Conservation (phyloP, 495 filamentous ascomycete genomes). For the Tetracladium marchalianum region DNA sequence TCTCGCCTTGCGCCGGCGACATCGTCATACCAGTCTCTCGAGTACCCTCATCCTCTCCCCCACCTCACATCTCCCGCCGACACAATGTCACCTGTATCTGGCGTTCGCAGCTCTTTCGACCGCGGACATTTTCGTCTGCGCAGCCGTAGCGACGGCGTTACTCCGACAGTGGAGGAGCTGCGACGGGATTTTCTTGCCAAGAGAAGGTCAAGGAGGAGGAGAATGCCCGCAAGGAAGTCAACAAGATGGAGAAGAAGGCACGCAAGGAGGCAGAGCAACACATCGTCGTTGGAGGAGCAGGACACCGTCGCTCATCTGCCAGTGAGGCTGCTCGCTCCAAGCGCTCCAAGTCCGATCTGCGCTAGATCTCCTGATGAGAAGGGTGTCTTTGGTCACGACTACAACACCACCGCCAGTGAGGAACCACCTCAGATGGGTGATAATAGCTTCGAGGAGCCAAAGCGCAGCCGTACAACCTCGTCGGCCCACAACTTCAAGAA, state of each 20-base stretch:
- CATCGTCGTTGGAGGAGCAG: conserved; percentile 1
- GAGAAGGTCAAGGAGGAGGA: conserved; percentile 46
- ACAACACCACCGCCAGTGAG: conserved; percentile 1
- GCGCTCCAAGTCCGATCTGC: conserved; percentile 15
- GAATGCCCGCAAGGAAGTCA: conserved; percentile 43
- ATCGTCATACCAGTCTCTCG: conserved; percentile 27
- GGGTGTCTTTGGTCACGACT: conserved; percentile 3
- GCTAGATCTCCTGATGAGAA: conserved; percentile 1
- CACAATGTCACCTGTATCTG: conserved; percentile 10
- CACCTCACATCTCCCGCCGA: conserved; percentile 16
- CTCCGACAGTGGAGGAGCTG: conserved; percentile 38
- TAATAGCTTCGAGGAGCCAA: background rate
- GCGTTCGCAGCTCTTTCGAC: conserved; percentile 40
- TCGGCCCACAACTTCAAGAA: conserved; percentile 28
- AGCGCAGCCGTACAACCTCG: background rate
- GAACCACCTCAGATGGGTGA: background rate
- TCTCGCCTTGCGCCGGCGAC: conserved; percentile 22
- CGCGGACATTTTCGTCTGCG: conserved; percentile 35
- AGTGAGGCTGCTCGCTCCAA: conserved; percentile 14
- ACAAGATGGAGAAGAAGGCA: conserved; percentile 14
- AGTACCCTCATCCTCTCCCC: conserved; percentile 11
- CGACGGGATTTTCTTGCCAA: conserved; percentile 43
- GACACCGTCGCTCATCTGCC: conserved; percentile 10
- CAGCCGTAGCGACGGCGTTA: conserved; percentile 36
- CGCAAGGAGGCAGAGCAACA: conserved; percentile 14